These are phyloP conservation scores for Tuber melanosporum DNA, from an alignment of 495 filamentous ascomycete genomes.

Conservation along the genomic window DNA sequence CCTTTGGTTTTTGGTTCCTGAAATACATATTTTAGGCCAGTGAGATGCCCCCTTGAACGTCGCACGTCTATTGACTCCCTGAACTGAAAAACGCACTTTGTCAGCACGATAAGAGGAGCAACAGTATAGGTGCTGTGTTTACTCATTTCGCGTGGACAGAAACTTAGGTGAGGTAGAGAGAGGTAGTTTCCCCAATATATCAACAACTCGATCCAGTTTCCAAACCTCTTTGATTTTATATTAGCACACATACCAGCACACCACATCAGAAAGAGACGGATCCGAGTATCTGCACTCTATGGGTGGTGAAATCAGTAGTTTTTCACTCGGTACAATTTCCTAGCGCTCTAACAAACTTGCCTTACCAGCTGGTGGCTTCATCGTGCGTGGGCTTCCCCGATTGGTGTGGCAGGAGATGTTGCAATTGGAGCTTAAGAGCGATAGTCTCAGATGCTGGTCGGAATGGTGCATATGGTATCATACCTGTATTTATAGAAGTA, in stretches of 20 bases:
- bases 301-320: not conserved
- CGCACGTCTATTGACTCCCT: too few relatives aligned
- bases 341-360: not conserved
- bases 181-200: too few relatives aligned
- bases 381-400: not conserved
- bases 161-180: too few relatives aligned
- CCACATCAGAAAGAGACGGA: not conserved
- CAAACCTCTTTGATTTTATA: not conserved
- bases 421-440: not conserved
- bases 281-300: not conserved
- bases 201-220: too few relatives aligned
- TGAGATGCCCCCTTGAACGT: too few relatives aligned
- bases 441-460: not conserved
- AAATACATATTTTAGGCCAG: too few relatives aligned
- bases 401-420: not conserved
- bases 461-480: not conserved
- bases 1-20: too few relatives aligned
- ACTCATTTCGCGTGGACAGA: too few relatives aligned
- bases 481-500: not conserved
- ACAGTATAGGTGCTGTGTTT: too few relatives aligned
- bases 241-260: not conserved
- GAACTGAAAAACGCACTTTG: too few relatives aligned
- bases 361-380: not conserved
- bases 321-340: not conserved
- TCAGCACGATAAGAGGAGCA: too few relatives aligned